Evolutionary conservation across 768 basidiomycete species (phyloP), one percentile per base, ranked within the genome.

Genomic region (Gymnopilus junonius): DNA sequence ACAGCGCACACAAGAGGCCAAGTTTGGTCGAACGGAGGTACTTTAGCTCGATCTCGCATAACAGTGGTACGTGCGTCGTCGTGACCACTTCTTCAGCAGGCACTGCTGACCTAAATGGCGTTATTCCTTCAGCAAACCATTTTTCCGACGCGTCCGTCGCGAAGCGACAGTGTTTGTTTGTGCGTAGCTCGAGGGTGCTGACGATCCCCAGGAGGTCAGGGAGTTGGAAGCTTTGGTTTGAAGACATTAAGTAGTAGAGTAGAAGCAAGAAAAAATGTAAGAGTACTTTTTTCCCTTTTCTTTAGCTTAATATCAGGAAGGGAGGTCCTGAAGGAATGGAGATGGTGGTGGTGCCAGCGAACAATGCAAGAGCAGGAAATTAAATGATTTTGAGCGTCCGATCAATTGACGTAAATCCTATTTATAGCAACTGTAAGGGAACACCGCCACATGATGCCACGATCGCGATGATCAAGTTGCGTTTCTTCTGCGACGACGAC

Each of bases 1-100:
- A 87, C 1, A 88, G 77, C 1, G 86, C 78, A 1, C 85, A 86
- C 29, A 88, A 77, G 23, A 91, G 74, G 0, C 86, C 87, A 21
- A 74, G 64, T 67, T 79, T 80, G 21, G 68, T 69, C 10, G 75
- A 61, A 20, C 58, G 68, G 32, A 79, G 67, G 39, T 61, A 58
- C 11, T 64, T 65, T 6, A 71, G 73, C 61, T 80, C 79, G 29
- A 39, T 35, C 7, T 70, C 59, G 54, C 69, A 67, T 39, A 79
- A 70, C 8, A 46, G 14, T 10, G 43, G 43, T 6, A 21, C 12
- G 12, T 14, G 46, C 17, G 15, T 50, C 25, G 23, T 10, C 27
- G 25, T 1, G 29, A 23, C 10, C 7, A 15, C 12, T 14, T 29
- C 17, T 3, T 5, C 29, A 6, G 4, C 29, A 42, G 40, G 6